These are phyloP conservation scores for Eucalyptus rudis DNA, from an alignment of 345 rosid species.

Conservation along the genomic window DNA sequence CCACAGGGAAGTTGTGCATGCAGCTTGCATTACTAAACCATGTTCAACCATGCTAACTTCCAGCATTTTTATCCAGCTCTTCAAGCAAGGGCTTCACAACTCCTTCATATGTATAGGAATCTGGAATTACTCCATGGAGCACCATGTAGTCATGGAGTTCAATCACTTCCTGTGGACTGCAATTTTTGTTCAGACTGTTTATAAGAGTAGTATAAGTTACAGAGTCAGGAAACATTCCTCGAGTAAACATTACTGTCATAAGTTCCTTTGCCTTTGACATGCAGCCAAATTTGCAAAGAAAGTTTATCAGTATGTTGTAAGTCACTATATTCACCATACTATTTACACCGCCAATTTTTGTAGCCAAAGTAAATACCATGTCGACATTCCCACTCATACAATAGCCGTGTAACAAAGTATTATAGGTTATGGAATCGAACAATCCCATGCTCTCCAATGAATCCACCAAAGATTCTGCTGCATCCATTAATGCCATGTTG, in stretches of 20 bases:
- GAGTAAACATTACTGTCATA: slow-evolving; percentile 17
- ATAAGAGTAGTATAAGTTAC: slow-evolving; percentile 40
- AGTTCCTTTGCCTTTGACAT: slow-evolving; percentile 36
- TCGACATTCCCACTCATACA: slow-evolving; percentile 18
- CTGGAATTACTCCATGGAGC: slow-evolving; percentile 43
- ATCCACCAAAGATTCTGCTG: slow-evolving; percentile 10
- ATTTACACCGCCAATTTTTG: slow-evolving; percentile 16
- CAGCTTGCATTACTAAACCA: neutral
- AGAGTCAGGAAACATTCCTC: slow-evolving; percentile 29
- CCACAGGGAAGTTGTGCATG: neutral
- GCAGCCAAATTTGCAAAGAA: slow-evolving; percentile 42
- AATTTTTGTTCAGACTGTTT: slow-evolving; percentile 21
- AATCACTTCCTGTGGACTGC: slow-evolving; percentile 28
- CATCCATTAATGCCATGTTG: slow-evolving; percentile 17
- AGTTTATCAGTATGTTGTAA: slow-evolving; percentile 40
- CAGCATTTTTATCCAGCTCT: neutral
- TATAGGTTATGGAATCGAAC: slow-evolving; percentile 32
- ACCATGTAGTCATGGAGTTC: slow-evolving; percentile 53
- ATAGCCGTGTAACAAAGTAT: slow-evolving; percentile 35
- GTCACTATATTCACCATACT: slow-evolving; percentile 19
- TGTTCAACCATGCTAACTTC: neutral
- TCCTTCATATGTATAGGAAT: slow-evolving; percentile 13
- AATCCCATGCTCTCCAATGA: neutral
- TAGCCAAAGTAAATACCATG: slow-evolving; percentile 17
- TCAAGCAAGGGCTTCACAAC: slow-evolving; percentile 29